Evolutionary conservation across 1,139 yeast species (phyloP).

Genomic region (Protomyces inouyei): DNA sequence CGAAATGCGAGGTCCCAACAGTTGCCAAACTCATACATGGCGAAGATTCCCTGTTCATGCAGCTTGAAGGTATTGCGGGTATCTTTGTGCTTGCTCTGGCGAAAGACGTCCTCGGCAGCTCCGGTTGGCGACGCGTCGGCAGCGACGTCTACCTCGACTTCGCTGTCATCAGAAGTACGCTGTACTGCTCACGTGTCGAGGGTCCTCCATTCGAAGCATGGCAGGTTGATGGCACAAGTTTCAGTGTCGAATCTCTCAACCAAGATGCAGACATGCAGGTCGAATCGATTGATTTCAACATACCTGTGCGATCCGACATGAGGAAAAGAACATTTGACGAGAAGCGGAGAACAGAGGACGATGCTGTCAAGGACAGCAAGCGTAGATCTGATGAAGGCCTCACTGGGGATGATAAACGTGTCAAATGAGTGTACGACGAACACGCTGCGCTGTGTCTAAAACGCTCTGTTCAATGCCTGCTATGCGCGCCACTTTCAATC

Average conservation of each 20-base stretch:
- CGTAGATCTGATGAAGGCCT: neutral
- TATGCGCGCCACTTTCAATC: conserved; percentile 31
- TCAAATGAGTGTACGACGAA: neutral
- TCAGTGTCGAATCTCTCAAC: neutral
- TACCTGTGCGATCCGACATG: neutral
- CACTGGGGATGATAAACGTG: neutral
- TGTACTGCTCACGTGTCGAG: neutral
- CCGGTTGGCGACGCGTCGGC: neutral
- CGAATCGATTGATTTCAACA: neutral
- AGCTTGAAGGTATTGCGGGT: neutral
- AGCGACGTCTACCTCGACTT: neutral
- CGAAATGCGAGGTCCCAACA: conserved; percentile 23
- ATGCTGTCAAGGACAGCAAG: neutral
- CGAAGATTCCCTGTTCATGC: neutral
- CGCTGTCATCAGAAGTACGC: neutral
- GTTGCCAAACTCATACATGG: neutral
- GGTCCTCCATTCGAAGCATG: neutral
- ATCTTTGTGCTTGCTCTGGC: neutral
- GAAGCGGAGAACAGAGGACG: neutral
- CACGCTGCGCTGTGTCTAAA: neutral
- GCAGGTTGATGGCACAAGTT: neutral
- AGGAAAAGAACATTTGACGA: neutral
- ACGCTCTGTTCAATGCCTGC: conserved; percentile 32
- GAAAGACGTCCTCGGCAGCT: neutral
- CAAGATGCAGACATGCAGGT: neutral